Conservation (phyloP, 768 basidiomycete species). For the Fomitopsis serialis region DNA sequence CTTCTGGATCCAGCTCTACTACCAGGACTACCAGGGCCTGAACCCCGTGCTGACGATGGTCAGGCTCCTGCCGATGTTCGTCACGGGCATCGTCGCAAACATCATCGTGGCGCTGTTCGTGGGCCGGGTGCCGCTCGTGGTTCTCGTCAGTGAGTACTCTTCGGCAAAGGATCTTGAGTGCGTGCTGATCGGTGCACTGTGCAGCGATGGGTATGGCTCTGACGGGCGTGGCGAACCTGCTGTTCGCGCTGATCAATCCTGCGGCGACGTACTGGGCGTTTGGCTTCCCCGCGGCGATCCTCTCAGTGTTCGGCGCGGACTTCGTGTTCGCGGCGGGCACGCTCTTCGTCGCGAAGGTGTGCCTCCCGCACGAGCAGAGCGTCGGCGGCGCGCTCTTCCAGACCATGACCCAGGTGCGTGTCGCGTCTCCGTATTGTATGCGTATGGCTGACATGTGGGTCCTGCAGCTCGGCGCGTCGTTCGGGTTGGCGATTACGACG, state of each 20-base stretch:
- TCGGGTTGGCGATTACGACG: constrained; percentile 68
- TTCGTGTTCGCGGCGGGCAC: constrained; percentile 73
- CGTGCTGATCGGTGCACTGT: background rate
- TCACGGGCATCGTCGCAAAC: constrained; percentile 62
- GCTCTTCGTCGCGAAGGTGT: constrained; percentile 66
- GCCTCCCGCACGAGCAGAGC: constrained; percentile 66
- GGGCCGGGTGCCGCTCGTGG: constrained; percentile 47
- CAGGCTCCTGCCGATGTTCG: constrained; percentile 65
- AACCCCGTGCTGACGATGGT: constrained; percentile 57
- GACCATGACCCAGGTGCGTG: constrained; percentile 64
- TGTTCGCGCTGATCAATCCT: constrained; percentile 66
- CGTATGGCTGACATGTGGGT: background rate
- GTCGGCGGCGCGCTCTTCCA: constrained; percentile 73
- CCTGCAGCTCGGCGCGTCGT: constrained; percentile 59
- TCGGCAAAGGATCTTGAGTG: no score
- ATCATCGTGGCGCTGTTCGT: constrained; percentile 57
- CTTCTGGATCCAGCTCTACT: constrained; percentile 60
- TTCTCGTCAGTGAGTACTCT: constrained; percentile 46
- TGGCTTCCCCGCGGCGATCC: constrained; percentile 61
- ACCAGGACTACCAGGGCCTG: constrained; percentile 56
- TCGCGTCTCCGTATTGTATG: background rate
- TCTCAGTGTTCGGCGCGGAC: constrained; percentile 71
- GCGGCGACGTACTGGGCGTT: constrained; percentile 64
- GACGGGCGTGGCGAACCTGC: constrained; percentile 51
- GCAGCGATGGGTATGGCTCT: constrained; percentile 49